Base-by-base conservation (phyloP, 352 stramenopile species). In the Phytophthora quininea region DNA sequence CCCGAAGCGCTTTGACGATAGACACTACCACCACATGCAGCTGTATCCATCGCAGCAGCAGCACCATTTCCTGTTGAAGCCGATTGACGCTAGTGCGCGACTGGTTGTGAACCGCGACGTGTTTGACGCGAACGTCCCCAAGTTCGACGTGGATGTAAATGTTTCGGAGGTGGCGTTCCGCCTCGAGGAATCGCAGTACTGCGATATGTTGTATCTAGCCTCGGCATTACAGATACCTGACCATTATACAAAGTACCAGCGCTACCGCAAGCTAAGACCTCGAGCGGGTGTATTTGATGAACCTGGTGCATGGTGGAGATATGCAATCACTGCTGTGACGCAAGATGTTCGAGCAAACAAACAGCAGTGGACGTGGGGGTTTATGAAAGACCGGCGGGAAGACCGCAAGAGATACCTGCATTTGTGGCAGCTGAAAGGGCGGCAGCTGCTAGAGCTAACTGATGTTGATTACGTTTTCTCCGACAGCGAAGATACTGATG, bases 131-230 rank as follows among this genome's bases (percentile, higher is more conserved):
- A 89, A 73, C 47, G 80, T 91, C 12, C 88, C 89, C 10, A 93
- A 90, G 48, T 85, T 96, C 79, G 86, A 96, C 65, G 43, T 96
- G 12, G 86, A 95, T 47, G 71, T 96, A 27, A 91, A 67, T 58
- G 82, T 95, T 29, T 81, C 83, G 3, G 82, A 95, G 49, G 84
- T 96, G 11, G 86, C 88, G 0, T 73, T 96, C 43, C 88, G 86
- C 11, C 61, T 96, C 9, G 89, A 96, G 69, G 89, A 96, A 43
- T 93, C 84, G 0, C 89, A 96, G 56, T 96, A 96, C 50, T 96
- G 89, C 52, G 88, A 96, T 77, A 53, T 96, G 58, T 46, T 96
- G 35, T 96, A 94, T 62, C 65, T 96, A 19, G 76, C 71, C 15
- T 87, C 89, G 10, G 79, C 78, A 15, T 73, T 96, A 37, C 88